These are phyloP conservation scores for Simmondsia chinensis DNA, from an alignment of 148 eudicot genomes.

Conservation along the genomic window DNA sequence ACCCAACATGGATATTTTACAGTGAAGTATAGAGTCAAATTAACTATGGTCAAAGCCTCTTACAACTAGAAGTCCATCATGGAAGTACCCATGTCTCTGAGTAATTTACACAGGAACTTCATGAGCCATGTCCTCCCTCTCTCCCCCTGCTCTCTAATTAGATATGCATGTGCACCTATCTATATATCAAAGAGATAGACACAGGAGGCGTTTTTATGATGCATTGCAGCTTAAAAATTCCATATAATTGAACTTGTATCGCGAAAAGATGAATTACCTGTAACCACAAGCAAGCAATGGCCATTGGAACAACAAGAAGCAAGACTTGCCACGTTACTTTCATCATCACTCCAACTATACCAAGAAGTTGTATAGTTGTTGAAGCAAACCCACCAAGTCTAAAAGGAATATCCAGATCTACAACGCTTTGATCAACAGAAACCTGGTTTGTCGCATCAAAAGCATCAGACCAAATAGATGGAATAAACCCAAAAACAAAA, in stretches of 20 bases:
- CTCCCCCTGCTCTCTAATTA: no score
- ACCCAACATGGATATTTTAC: no score
- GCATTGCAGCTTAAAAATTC: no score
- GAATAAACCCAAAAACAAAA: slow-evolving; percentile 1
- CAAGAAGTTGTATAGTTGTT: slow-evolving; percentile 84
- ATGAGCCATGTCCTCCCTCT: no score
- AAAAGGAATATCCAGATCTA: slow-evolving; percentile 94
- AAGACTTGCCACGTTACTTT: slow-evolving; percentile 91
- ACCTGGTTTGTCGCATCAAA: slow-evolving; percentile 41
- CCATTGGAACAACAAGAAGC: slow-evolving; percentile 89
- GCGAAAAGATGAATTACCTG: slow-evolving; percentile 60
- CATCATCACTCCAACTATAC: slow-evolving; percentile 90
- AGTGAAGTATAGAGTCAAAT: no score
- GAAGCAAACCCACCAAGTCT: slow-evolving; percentile 93
- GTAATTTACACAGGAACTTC: no score
- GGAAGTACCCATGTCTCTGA: no score
- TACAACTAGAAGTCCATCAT: no score
- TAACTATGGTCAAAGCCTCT: no score
- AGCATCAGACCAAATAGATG: slow-evolving; percentile 5
- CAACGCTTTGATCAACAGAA: slow-evolving; percentile 92
- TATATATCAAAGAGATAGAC: no score
- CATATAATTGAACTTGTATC: background rate
- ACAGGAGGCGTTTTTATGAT: no score
- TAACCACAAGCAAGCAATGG: slow-evolving; percentile 94
- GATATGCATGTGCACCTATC: no score